Base-by-base conservation (phyloP, 257 asterid species). In the Cruciata laevipes region DNA sequence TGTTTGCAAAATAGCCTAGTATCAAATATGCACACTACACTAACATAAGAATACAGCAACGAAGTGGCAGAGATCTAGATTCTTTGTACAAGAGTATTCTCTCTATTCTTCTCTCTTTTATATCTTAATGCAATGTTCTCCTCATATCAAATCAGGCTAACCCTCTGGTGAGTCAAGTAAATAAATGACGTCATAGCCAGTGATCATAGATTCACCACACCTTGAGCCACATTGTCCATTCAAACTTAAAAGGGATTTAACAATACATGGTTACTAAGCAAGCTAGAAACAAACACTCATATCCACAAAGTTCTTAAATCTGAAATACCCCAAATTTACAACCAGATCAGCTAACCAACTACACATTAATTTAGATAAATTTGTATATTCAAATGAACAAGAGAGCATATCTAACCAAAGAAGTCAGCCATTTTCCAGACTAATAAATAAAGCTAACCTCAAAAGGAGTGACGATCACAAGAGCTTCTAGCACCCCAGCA, bases 401-500 rank as follows among this genome's bases (percentile, higher is more conserved):
- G 11, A 44, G 30, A 24, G 23, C 42, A 68, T 30, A 30, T 31
- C 65, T 20, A 14, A 4, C 13, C 32, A 20, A 5, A 17, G 52
- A 16, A 21, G 32, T 0, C 25, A 4, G 27, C 17, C 53, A 3
- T 33, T 14, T 61, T 42, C 5, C 4, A 5, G 3, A 35, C 35
- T 5, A 8, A 51, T 21, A 14, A 10, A 49, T 44, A n/a, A 12
- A 71, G 63, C 84, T 49, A 49, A 93, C 99, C 99, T 93, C 99
- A 77, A 93, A 93, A 2, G 99, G 99, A 23, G 99, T 93, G 59
- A 93, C 99, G 44, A 93, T 84, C 73, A 83, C 86, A 32, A 93
- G 95, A 66, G 99, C 99, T 80, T 93, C 99, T 44, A 93, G 89
- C 72, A 90, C 97, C 25, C 99, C 99, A 5, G 99, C 99, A n/a